Conservation (phyloP, 108 stramenopile genomes). For the Seminavis robusta region DNA sequence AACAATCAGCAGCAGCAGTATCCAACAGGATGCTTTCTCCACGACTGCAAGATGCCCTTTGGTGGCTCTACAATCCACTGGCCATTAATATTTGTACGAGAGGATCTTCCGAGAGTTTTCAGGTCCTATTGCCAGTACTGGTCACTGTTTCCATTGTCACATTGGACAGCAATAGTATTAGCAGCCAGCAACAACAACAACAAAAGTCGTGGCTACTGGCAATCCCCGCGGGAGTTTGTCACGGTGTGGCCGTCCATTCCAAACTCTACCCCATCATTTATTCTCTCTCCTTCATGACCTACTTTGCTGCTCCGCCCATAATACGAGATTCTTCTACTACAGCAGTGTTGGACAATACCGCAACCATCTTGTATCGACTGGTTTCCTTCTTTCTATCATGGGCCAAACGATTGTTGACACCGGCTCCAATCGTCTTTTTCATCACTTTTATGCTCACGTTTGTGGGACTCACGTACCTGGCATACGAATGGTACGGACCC, state of each 20-base stretch:
- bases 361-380: slow-evolving; percentile 18
- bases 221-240: slow-evolving; percentile 60
- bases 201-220: slow-evolving; percentile 23
- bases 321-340: too few relatives aligned
- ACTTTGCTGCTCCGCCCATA: too few relatives aligned
- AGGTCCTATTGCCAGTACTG: slow-evolving; percentile 83
- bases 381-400: slow-evolving; percentile 21
- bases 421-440: slow-evolving; percentile 52
- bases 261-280: slow-evolving; percentile 89
- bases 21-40: neutral
- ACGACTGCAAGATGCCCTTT: slow-evolving; percentile 56
- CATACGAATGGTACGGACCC: slow-evolving; percentile 62
- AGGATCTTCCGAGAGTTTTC: slow-evolving; percentile 83
- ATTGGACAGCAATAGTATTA: neutral
- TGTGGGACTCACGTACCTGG: slow-evolving; percentile 48
- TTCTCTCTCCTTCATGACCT: slow-evolving; percentile 71
- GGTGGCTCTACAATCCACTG: slow-evolving; percentile 89
- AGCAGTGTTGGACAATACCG: slow-evolving; percentile 23
- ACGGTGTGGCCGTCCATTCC: slow-evolving; percentile 81
- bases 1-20: slow-evolving; percentile 1
- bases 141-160: slow-evolving; percentile 51
- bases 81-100: slow-evolving; percentile 93
- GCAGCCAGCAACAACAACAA: neutral
- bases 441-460: slow-evolving; percentile 54
- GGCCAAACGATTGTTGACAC: slow-evolving; percentile 28